Percentiles rank a stretch among this genome's conserved stretches.
These are phyloP conservation scores for Stemphylium lycopersici DNA, from an alignment of 2,329 filamentous ascomycete species.

Conservation along the genomic window DNA sequence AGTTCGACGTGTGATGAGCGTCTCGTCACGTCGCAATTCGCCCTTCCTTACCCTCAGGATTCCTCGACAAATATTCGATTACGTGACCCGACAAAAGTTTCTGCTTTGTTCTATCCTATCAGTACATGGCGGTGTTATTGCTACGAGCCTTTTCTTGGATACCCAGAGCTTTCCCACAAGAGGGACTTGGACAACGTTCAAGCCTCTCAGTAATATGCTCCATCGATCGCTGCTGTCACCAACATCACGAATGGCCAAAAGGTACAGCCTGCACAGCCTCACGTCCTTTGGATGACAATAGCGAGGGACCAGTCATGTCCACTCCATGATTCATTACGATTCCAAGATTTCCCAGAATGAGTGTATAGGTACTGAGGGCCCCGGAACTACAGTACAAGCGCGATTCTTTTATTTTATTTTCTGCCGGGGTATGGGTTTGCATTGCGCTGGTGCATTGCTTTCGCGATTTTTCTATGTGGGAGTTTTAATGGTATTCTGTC, in stretches of 20 bases:
- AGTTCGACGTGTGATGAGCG: constrained; percentile 45
- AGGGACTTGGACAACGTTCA: constrained; percentile 32
- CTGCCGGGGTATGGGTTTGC: constrained; percentile 32
- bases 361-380: constrained; percentile 8
- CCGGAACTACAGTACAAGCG: constrained; percentile 15
- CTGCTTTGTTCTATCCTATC: constrained; percentile 28
- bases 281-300: not conserved
- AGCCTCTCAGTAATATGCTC: constrained; percentile 17
- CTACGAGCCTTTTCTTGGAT: constrained; percentile 35
- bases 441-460: constrained; percentile 45
- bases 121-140: constrained; percentile 27
- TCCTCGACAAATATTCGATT: constrained; percentile 20
- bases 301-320: constrained; percentile 2
- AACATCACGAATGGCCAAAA: constrained; percentile 4
- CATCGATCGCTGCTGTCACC: constrained; percentile 14
- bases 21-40: constrained; percentile 3
- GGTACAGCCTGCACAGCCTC: constrained; percentile 2
- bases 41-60: constrained; percentile 9
- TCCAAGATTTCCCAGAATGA: constrained; percentile 18
- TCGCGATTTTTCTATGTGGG: constrained; percentile 21
- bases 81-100: constrained; percentile 39
- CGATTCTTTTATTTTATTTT: constrained; percentile 25
- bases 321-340: constrained; percentile 6
- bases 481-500: constrained; percentile 13
- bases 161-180: constrained; percentile 30